Percentiles rank a stretch among this genome's conserved stretches.
These are phyloP conservation scores for Xylaria sp. DNA, from an alignment of 2,329 filamentous ascomycete species.

Conservation along the genomic window DNA sequence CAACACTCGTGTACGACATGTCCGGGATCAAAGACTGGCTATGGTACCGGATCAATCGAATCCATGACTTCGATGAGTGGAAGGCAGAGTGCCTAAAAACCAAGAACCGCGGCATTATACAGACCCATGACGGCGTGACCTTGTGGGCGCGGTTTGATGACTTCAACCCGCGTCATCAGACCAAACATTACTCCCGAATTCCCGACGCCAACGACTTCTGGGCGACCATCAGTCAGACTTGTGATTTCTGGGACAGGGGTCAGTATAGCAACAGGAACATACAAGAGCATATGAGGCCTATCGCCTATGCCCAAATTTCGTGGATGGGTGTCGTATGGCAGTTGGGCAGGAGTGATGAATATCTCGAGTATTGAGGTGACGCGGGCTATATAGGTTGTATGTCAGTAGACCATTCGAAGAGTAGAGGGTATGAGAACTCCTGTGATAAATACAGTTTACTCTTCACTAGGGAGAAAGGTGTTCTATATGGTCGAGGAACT, in stretches of 20 bases:
- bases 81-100: background rate
- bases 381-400: background rate
- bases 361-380: background rate
- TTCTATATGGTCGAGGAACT: background rate
- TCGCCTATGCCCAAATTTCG: background rate
- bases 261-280: background rate
- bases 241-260: background rate
- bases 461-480: background rate
- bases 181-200: background rate
- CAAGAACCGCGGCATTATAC: background rate
- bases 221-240: background rate
- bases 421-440: background rate
- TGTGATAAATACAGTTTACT: background rate
- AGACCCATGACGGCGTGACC: background rate
- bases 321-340: constrained; percentile 3
- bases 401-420: background rate
- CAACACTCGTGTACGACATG: background rate
- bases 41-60: background rate
- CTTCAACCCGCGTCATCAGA: background rate
- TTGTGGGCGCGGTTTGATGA: background rate
- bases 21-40: background rate
- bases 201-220: background rate
- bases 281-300: background rate
- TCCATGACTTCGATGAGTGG: background rate
- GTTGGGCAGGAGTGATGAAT: background rate